These are phyloP conservation scores for Viola odorata DNA, from an alignment of 345 rosid species.

Conservation along the genomic window DNA sequence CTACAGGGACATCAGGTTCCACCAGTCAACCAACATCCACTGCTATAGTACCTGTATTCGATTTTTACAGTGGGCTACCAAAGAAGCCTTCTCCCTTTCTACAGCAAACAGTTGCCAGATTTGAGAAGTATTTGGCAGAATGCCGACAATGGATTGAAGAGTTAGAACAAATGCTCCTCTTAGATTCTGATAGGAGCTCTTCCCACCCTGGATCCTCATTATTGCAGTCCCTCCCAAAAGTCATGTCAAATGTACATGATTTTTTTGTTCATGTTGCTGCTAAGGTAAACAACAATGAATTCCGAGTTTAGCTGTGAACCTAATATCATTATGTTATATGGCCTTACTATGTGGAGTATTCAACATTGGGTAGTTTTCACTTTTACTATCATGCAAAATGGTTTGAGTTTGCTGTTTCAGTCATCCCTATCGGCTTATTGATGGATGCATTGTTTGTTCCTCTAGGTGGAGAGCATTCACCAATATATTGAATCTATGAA, in stretches of 20 bases:
- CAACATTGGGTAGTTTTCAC: too few relatives aligned
- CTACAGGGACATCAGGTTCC: constrained; percentile 44
- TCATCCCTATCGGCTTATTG: neutral
- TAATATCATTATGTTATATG: neutral
- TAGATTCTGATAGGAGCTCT: constrained; percentile 61
- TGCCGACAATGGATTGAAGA: constrained; percentile 92
- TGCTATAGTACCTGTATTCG: constrained; percentile 52
- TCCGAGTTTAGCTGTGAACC: neutral
- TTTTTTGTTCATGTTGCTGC: constrained; percentile 95
- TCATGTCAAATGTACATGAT: constrained; percentile 85
- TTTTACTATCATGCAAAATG: too few relatives aligned
- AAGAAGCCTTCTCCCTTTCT: constrained; percentile 84
- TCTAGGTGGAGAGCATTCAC: constrained; percentile 84
- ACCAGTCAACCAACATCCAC: constrained; percentile 46
- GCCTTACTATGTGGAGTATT: neutral
- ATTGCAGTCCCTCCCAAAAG: constrained; percentile 81
- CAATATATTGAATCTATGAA: constrained; percentile 90
- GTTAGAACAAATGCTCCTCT: constrained; percentile 76
- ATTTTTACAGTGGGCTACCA: constrained; percentile 84
- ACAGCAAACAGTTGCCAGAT: constrained; percentile 74
- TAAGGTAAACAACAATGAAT: constrained; percentile 49
- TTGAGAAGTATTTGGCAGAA: constrained; percentile 75
- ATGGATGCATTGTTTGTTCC: constrained; percentile 1
- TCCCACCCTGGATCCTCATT: constrained; percentile 46
- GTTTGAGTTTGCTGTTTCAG: too few relatives aligned